A percentile compares a stretch with the other conserved stretches of the same genome.
phyloP scores from a whole-genome alignment of 371 early-diverging fungal species.

The Rhizopus arrhizus region DNA sequence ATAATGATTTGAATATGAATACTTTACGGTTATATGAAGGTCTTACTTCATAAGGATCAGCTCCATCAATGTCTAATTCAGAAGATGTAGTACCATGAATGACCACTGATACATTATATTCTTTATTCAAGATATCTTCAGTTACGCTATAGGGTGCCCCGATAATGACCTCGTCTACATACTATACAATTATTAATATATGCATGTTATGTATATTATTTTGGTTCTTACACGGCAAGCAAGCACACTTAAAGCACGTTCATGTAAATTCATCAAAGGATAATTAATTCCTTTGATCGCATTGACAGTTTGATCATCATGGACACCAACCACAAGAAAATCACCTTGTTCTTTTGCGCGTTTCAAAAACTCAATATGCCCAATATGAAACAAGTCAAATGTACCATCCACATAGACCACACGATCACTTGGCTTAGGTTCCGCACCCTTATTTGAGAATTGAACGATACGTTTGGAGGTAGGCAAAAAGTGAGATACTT shows the following conservation, averaged over 20 bases:
- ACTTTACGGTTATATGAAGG: not conserved
- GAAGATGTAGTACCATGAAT: slow-evolving; percentile 73
- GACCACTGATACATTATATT: slow-evolving; percentile 81
- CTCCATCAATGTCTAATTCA: slow-evolving; percentile 68
- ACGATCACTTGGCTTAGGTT: slow-evolving; percentile 66
- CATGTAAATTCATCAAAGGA: slow-evolving; percentile 93
- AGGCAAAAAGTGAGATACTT: slow-evolving; percentile 84
- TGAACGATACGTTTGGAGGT: slow-evolving; percentile 86
- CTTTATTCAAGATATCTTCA: slow-evolving; percentile 76
- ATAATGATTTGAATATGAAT: not conserved
- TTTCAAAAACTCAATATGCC: slow-evolving; percentile 93
- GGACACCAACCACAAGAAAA: slow-evolving; percentile 92
- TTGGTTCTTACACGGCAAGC: slow-evolving; percentile 72
- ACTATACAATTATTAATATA: slow-evolving; percentile 41
- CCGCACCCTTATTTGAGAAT: slow-evolving; percentile 76
- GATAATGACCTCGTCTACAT: slow-evolving; percentile 89
- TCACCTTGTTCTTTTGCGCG: slow-evolving; percentile 85
- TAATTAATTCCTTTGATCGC: slow-evolving; percentile 84
- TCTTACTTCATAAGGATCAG: slow-evolving; percentile 79
- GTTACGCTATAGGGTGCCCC: slow-evolving; percentile 89
- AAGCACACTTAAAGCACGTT: slow-evolving; percentile 86
- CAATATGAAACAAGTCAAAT: slow-evolving; percentile 96
- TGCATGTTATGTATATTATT: not conserved
- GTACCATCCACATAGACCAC: slow-evolving; percentile 95
- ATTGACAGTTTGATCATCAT: slow-evolving; percentile 90